These are phyloP conservation scores for Hanseniaspora nectarophila DNA, from an alignment of 805 yeast species.

Conservation along the genomic window DNA sequence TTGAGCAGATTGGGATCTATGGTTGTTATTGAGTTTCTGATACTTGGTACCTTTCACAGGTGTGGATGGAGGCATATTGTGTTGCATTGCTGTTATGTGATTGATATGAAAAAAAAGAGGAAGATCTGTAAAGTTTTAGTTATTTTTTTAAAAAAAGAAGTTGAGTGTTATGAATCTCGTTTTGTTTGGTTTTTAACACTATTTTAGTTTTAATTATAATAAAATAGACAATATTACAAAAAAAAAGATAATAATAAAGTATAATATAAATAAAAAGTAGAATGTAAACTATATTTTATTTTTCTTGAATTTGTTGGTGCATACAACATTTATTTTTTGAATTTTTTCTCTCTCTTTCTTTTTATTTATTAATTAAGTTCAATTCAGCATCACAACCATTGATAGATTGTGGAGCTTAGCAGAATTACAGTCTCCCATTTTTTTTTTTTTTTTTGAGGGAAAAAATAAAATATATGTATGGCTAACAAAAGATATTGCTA, in stretches of 20 bases:
- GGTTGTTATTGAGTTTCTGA: conserved; percentile 9
- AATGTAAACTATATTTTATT: neutral
- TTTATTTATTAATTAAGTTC: neutral
- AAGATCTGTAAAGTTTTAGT: too few species aligned
- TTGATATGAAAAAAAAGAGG: neutral
- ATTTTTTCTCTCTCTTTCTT: neutral
- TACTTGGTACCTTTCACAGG: conserved; percentile 10
- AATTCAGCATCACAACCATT: neutral
- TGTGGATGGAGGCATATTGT: conserved; percentile 12
- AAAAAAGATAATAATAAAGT: neutral
- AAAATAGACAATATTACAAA: too few species aligned
- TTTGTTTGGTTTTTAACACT: too few species aligned
- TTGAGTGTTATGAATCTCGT: too few species aligned
- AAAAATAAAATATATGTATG: neutral
- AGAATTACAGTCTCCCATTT: too few species aligned
- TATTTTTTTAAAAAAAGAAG: too few species aligned
- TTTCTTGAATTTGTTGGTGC: neutral
- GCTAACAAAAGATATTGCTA: neutral
- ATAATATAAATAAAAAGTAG: neutral
- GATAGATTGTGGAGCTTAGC: too few species aligned
- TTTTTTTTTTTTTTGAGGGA: neutral
- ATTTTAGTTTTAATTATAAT: too few species aligned
- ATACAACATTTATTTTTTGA: neutral
- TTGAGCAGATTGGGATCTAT: conserved; percentile 12
- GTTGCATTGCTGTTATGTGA: neutral